These are phyloP conservation scores for Picochlorum sp. DNA, from an alignment of 139 green algal species.

Conservation along the genomic window DNA sequence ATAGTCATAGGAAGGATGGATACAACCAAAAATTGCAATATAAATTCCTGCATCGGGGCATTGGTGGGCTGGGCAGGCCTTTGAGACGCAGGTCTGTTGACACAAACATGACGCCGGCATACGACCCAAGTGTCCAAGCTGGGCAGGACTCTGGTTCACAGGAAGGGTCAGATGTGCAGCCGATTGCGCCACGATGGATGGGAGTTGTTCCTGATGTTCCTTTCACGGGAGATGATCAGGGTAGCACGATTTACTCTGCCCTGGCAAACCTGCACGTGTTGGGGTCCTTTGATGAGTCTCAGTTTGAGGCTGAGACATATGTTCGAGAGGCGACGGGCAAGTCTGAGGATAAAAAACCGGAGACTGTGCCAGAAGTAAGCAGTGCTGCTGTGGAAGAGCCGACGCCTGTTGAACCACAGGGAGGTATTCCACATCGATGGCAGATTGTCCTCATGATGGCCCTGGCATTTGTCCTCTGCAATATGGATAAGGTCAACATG, in stretches of 20 bases:
- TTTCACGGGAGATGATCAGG: constrained; percentile 32
- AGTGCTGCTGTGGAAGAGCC: background rate
- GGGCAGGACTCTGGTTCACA: background rate
- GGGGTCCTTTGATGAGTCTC: constrained; percentile 16
- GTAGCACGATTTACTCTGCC: constrained; percentile 23
- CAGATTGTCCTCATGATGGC: constrained; percentile 46
- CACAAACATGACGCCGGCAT: too few species aligned
- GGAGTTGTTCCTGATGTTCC: constrained; percentile 15
- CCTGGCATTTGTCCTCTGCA: constrained; percentile 84
- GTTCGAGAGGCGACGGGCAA: background rate
- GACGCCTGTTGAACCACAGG: constrained; percentile 6
- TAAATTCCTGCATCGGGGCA: too few species aligned
- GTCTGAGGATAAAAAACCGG: too few species aligned
- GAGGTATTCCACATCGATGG: constrained; percentile 44
- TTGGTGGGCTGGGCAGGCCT: too few species aligned
- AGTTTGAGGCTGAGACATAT: constrained; percentile 5
- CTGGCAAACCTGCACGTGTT: constrained; percentile 11
- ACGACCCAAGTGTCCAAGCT: background rate
- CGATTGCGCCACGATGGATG: background rate
- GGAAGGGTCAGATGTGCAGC: background rate
- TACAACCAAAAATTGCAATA: background rate
- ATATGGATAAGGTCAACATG: constrained; percentile 99
- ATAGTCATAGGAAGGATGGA: constrained; percentile 3
- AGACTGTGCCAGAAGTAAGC: background rate
- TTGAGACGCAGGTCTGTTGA: too few species aligned